Evolutionary conservation across 129 eudicot species (phyloP).

Genomic region (Tanacetum coccineum): DNA sequence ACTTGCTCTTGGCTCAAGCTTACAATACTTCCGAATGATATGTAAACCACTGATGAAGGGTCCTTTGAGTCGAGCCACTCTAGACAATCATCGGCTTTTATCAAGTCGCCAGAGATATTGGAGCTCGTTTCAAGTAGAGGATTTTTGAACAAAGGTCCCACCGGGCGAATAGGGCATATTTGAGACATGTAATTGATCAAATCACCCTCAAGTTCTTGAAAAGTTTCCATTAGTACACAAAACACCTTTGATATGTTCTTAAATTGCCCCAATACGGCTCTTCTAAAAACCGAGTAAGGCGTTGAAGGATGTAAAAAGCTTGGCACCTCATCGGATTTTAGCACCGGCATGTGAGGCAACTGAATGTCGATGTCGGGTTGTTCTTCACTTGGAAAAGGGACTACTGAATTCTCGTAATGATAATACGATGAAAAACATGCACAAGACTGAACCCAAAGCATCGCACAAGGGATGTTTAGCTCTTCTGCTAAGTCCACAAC

Average conservation of each 20-base stretch:
- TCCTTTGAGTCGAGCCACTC: slow-evolving; percentile 51
- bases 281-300: slow-evolving; percentile 3
- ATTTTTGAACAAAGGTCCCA: slow-evolving; percentile 26
- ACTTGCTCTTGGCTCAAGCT: slow-evolving; percentile 44
- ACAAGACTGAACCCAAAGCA: slow-evolving; percentile 33
- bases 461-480: slow-evolving; percentile 15
- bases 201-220: slow-evolving; percentile 24
- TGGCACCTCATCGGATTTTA: slow-evolving; percentile 28
- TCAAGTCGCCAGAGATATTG: slow-evolving; percentile 33
- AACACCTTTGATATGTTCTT: slow-evolving; percentile 19
- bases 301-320: slow-evolving; percentile 23
- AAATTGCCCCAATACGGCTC: slow-evolving; percentile 17
- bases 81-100: slow-evolving; percentile 39
- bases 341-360: slow-evolving; percentile 17
- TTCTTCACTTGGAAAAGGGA: slow-evolving; percentile 22
- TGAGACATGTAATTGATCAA: slow-evolving; percentile 19
- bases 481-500: slow-evolving; percentile 23
- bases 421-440: slow-evolving; percentile 27
- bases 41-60: slow-evolving; percentile 52
- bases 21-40: slow-evolving; percentile 65
- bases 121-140: slow-evolving; percentile 19
- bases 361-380: slow-evolving; percentile 22
- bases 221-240: slow-evolving; percentile 17
- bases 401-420: slow-evolving; percentile 17
- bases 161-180: slow-evolving; percentile 21